phyloP scores from a whole-genome alignment of 495 filamentous ascomycete species.

The Hypoxylon fragiforme region DNA sequence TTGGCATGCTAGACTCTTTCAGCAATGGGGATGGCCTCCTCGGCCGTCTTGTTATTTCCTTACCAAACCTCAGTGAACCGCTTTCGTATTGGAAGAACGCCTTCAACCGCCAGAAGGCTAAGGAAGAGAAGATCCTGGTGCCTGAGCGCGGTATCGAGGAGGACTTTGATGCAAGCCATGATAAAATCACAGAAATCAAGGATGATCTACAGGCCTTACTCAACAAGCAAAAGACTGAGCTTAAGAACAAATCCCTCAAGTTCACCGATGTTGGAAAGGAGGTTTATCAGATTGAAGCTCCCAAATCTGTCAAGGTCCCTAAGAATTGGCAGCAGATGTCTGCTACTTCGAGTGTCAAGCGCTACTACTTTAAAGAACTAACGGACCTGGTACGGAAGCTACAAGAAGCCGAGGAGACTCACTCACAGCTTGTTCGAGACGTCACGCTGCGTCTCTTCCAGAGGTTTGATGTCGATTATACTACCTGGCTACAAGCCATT shows the following conservation, averaged over 20 bases:
- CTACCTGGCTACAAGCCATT: constrained; percentile 83
- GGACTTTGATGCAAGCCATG: constrained; percentile 89
- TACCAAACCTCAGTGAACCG: constrained; percentile 79
- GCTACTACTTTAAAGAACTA: constrained; percentile 90
- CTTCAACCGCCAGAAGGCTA: constrained; percentile 83
- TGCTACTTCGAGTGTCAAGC: constrained; percentile 83
- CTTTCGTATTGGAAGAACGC: constrained; percentile 87
- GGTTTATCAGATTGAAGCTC: constrained; percentile 93
- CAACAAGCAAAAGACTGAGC: constrained; percentile 66
- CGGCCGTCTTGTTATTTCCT: constrained; percentile 74
- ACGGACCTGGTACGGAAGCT: constrained; percentile 78
- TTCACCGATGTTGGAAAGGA: constrained; percentile 95
- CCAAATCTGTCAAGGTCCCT: constrained; percentile 83
- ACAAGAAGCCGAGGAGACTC: constrained; percentile 92
- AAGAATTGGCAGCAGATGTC: constrained; percentile 96
- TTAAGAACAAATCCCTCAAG: constrained; percentile 68
- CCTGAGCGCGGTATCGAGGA: constrained; percentile 88
- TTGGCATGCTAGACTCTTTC: constrained; percentile 72
- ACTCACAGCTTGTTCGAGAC: constrained; percentile 88
- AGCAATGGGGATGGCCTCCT: constrained; percentile 78
- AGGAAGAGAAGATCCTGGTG: constrained; percentile 70
- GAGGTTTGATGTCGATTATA: constrained; percentile 86
- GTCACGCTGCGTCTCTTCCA: constrained; percentile 81
- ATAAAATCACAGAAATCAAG: constrained; percentile 70
- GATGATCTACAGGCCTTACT: constrained; percentile 71